A percentile compares a stretch with the other conserved stretches of the same genome.
These are phyloP conservation scores for Aspergillus hortae DNA, from an alignment of 2,329 filamentous ascomycete genomes.

Conservation along the genomic window DNA sequence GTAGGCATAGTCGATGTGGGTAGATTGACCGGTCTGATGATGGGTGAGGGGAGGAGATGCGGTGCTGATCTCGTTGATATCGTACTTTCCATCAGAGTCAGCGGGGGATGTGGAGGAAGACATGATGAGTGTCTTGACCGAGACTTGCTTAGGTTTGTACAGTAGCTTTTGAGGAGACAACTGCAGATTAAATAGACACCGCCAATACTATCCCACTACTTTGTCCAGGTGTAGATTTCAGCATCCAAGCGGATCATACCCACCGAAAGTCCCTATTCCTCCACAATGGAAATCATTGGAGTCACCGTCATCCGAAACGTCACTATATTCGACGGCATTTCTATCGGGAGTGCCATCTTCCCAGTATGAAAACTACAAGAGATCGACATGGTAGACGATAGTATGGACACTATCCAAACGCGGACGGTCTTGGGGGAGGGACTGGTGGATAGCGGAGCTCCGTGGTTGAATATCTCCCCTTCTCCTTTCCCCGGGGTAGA, in stretches of 20 bases:
- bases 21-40: conserved; percentile 34
- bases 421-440: background rate
- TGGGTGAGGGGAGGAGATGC: conserved; percentile 16
- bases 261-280: background rate
- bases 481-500: background rate
- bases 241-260: background rate
- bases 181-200: too few relatives aligned
- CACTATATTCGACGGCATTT: background rate
- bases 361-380: background rate
- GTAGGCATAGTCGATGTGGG: conserved; percentile 43
- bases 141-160: too few relatives aligned
- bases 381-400: background rate
- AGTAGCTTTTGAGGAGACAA: too few relatives aligned
- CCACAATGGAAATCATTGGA: background rate
- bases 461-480: background rate
- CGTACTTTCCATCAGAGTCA: background rate
- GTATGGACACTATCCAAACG: background rate
- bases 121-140: background rate
- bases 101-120: background rate
- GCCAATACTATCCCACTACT: background rate
- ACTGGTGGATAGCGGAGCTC: background rate
- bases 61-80: background rate
- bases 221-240: background rate
- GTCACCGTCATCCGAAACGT: background rate
- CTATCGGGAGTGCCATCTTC: background rate